A percentile compares a stretch with the other conserved stretches of the same genome.
phyloP scores from a whole-genome alignment of 306 rosid genomes.

The Corylus americana region DNA sequence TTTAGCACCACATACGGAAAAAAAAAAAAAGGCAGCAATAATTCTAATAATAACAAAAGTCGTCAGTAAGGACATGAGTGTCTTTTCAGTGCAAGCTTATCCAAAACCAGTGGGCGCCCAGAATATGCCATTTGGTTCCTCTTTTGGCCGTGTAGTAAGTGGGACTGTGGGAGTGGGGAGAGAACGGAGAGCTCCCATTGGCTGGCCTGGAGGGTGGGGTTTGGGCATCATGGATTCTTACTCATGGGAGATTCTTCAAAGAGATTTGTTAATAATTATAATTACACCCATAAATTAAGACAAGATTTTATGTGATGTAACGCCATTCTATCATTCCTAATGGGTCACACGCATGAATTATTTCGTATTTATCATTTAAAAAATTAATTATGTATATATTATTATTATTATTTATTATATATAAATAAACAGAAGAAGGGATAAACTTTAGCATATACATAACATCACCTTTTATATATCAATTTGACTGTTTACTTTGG shows the following conservation, averaged over 20 bases:
- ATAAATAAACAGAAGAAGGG: no score
- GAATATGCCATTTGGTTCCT: constrained; percentile 42
- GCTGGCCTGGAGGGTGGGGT: constrained; percentile 12
- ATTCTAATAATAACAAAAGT: not conserved
- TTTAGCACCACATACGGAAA: not conserved
- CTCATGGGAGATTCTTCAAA: not conserved
- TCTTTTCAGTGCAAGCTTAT: constrained; percentile 50
- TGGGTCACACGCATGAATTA: no score
- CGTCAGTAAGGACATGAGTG: constrained; percentile 28
- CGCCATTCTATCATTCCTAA: no score
- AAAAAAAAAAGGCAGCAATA: no score
- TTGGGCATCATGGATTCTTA: constrained; percentile 9
- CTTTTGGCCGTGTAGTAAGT: constrained; percentile 20
- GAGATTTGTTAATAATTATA: not conserved
- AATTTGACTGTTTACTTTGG: no score
- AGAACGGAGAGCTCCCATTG: constrained; percentile 6
- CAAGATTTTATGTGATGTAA: not conserved
- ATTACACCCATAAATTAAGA: not conserved
- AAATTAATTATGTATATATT: no score
- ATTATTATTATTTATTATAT: no score
- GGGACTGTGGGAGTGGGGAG: constrained; percentile 9
- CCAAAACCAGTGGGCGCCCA: constrained; percentile 41
- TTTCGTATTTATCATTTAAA: no score
- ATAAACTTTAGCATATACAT: no score
- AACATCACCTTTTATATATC: no score